Evolutionary conservation across 441 rosid genomes (phyloP), one percentile per base, ranked within the genome.

Genomic region (Syzygium malaccense): DNA sequence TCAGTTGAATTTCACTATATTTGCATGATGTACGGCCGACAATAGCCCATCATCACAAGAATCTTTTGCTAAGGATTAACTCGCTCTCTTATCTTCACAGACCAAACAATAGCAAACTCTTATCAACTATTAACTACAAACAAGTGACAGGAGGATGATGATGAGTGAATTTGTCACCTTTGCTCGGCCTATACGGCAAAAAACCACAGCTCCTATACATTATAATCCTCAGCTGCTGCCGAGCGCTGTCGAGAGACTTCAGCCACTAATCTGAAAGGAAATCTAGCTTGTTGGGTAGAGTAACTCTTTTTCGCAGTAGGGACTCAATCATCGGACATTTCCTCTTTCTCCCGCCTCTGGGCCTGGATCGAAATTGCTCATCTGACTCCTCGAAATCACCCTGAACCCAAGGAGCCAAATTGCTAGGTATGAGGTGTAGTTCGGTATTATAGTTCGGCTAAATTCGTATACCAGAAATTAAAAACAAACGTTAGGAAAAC

Each of bases 291-390:
- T 19, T 83, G 13, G 92, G 95, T 4, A 91, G 87, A 17, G 91
- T 86, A 37, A 96, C 95, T 55, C 97, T 94, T 93, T 96, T 95
- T 86, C 98, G 90, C 28, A 93, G 53, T 58, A 95, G 51, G 92
- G 93, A 94, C 62, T 96, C 98, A 0, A 94, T 94, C 0, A 93
- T 89, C 11, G 96, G 94, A 68, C 89, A 95, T 85, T 91, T 90
- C 88, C 99, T 94, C 92, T 96, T 96, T 88, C 94, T 86, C 58
- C 99, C 97, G 80, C 99, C 98, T 93, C 97, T 92, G 4, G 98
- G 95, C 91, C 94, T 94, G 5, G 95, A 93, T 4, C 88, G 93
- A 90, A 95, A 96, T 86, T 90, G 93, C 86, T 93, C 96, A 89
- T 96, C 99, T 0, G 94, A 87, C 86, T 93, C 97, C 19, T 91